Conservation (phyloP, 140 eudicot genomes). For the Bidens hawaiensis region DNA sequence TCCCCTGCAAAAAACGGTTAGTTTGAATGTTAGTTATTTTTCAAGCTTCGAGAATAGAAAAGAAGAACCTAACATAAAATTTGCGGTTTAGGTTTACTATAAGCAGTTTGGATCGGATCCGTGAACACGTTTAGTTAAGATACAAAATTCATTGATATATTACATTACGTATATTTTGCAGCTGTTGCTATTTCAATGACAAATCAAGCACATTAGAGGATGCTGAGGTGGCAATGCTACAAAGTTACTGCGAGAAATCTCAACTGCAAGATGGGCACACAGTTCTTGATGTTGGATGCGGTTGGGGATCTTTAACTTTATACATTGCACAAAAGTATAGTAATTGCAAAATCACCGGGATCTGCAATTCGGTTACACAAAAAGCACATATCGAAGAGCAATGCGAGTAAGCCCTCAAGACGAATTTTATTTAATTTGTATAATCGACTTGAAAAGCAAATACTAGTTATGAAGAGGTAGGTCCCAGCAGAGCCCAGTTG, state of each 20-base stretch:
- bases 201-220: constrained; percentile 76
- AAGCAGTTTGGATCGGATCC: too few species aligned
- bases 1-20: too few species aligned
- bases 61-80: too few species aligned
- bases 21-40: too few species aligned
- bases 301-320: constrained; percentile 89
- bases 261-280: constrained; percentile 78
- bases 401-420: constrained; percentile 45
- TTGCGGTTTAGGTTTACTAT: too few species aligned
- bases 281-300: constrained; percentile 99
- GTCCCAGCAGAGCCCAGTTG: too few species aligned
- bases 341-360: constrained; percentile 76
- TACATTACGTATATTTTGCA: constrained; percentile 27
- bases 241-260: constrained; percentile 73
- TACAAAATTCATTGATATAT: constrained; percentile 10
- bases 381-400: constrained; percentile 78
- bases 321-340: constrained; percentile 76
- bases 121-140: background rate
- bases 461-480: too few species aligned
- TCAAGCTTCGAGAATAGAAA: too few species aligned
- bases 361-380: constrained; percentile 93
- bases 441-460: background rate
- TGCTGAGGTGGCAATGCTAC: constrained; percentile 93
- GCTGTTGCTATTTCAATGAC: constrained; percentile 80
- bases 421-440: background rate